phyloP scores from a whole-genome alignment of 495 filamentous ascomycete species.

The Daldinia childiae region DNA sequence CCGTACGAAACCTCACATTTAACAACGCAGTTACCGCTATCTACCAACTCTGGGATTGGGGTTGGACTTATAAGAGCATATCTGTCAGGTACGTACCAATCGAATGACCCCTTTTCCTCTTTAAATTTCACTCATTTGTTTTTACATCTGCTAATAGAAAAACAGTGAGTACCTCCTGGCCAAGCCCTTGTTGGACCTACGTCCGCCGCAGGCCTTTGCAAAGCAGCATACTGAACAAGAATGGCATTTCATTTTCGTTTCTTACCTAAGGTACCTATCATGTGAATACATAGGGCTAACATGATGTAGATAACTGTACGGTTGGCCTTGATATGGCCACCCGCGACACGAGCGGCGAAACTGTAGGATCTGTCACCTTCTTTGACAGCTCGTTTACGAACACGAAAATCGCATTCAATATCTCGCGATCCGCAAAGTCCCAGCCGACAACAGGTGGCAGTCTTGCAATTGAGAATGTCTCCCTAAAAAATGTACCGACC shows the following conservation, averaged over 20 bases:
- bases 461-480: constrained; percentile 72
- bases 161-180: constrained; percentile 19
- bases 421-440: constrained; percentile 61
- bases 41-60: constrained; percentile 61
- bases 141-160: constrained; percentile 6
- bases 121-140: background rate
- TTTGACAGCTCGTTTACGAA: constrained; percentile 80
- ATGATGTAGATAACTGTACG: constrained; percentile 60
- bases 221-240: too few species aligned
- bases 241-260: background rate
- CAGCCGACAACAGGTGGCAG: constrained; percentile 59
- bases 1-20: constrained; percentile 75
- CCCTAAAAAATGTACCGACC: constrained; percentile 61
- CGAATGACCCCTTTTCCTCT: background rate
- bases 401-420: constrained; percentile 63
- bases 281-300: constrained; percentile 1
- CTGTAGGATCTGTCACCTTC: constrained; percentile 77
- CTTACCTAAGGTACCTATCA: background rate
- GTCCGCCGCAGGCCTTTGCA: background rate
- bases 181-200: background rate
- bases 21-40: constrained; percentile 64
- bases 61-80: constrained; percentile 75
- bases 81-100: constrained; percentile 53
- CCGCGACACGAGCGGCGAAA: constrained; percentile 50
- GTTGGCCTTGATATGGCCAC: constrained; percentile 72